These are phyloP conservation scores for Trichoderma oligosporum DNA, from an alignment of 2,329 filamentous ascomycete species.

Conservation along the genomic window DNA sequence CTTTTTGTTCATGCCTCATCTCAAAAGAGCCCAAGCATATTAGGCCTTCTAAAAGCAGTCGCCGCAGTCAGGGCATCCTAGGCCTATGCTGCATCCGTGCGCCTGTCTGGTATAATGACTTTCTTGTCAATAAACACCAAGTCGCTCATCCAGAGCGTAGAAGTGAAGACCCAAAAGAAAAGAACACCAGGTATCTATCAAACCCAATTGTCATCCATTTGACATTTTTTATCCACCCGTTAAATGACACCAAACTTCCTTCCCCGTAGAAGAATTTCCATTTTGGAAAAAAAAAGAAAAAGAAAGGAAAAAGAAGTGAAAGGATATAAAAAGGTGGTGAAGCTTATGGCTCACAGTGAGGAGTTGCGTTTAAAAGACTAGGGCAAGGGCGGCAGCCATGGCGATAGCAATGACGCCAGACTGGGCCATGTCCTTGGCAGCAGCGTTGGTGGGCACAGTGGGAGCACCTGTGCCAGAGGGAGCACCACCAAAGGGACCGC, in stretches of 20 bases:
- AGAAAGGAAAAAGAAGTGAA: conserved; percentile 21
- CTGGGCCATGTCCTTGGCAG: conserved; percentile 37
- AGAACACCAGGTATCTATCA: conserved; percentile 16
- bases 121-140: not conserved
- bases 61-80: not conserved
- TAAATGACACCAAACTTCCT: conserved; percentile 30
- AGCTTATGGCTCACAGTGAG: not conserved
- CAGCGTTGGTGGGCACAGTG: conserved; percentile 29
- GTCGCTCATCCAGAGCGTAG: conserved; percentile 17
- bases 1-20: conserved; percentile 17
- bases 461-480: conserved; percentile 20
- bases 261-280: conserved; percentile 26
- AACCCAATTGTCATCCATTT: conserved; percentile 18
- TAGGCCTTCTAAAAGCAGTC: conserved; percentile 7
- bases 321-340: not conserved
- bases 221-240: conserved; percentile 17
- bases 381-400: conserved; percentile 39
- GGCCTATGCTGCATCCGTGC: conserved; percentile 8
- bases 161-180: conserved; percentile 16
- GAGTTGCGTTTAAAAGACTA: conserved; percentile 32
- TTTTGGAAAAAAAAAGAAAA: conserved; percentile 26
- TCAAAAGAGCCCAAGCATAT: conserved; percentile 2
- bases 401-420: conserved; percentile 40
- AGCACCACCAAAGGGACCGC: conserved; percentile 22
- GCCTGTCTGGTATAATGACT: not conserved